phyloP scores from a whole-genome alignment of 352 stramenopile genomes.

The Phytophthora lateralis region DNA sequence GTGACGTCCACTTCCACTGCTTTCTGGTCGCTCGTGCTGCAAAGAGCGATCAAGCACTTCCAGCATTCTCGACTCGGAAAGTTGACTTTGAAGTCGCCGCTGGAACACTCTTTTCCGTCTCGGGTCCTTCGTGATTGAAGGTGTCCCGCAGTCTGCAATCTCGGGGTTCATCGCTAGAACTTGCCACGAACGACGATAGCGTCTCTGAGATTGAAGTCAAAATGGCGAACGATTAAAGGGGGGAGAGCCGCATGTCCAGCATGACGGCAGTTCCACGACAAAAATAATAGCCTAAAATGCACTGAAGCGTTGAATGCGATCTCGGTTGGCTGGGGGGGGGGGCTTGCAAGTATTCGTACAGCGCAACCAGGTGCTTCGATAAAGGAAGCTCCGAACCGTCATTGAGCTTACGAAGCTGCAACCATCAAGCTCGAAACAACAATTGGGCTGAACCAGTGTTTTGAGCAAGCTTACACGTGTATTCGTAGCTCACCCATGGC shows the following conservation, averaged over 20 bases:
- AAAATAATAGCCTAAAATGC: slow-evolving; percentile 19
- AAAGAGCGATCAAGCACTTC: slow-evolving; percentile 65
- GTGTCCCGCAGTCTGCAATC: slow-evolving; percentile 5
- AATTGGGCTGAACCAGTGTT: slow-evolving; percentile 33
- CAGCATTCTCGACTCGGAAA: slow-evolving; percentile 74
- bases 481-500: slow-evolving; percentile 25
- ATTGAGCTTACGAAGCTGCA: no score
- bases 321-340: no score
- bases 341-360: slow-evolving; percentile 46
- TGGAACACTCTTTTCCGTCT: slow-evolving; percentile 43
- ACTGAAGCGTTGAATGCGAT: no score
- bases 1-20: not conserved
- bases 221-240: not conserved
- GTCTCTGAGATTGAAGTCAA: not conserved
- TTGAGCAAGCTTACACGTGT: slow-evolving; percentile 38
- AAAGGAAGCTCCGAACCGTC: no score
- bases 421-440: slow-evolving; percentile 20
- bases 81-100: slow-evolving; percentile 59
- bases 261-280: slow-evolving; percentile 2
- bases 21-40: slow-evolving; percentile 14
- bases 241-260: no score
- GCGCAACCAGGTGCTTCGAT: slow-evolving; percentile 41
- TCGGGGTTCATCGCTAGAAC: slow-evolving; percentile 39
- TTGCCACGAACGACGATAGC: not conserved
- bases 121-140: slow-evolving; percentile 1